Conservation (phyloP, 805 yeast species). For the Candida suzukii region DNA sequence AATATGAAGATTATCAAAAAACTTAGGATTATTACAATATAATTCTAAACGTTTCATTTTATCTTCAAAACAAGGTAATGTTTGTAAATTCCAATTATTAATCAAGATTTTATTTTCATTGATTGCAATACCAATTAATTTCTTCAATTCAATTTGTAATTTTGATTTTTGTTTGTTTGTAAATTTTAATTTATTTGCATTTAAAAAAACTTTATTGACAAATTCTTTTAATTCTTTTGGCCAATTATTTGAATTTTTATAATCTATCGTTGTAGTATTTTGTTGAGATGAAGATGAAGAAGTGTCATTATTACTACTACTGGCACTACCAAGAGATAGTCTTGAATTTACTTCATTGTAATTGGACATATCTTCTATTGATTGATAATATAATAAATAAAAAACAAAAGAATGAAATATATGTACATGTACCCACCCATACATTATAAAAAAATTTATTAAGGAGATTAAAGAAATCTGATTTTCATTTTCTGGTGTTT, state of each 20-base stretch:
- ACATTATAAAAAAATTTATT: no score
- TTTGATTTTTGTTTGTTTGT: conserved; percentile 21
- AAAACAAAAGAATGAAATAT: no score
- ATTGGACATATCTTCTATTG: no score
- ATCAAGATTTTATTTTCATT: conserved; percentile 33
- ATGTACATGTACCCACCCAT: no score
- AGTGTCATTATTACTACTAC: conserved; percentile 15
- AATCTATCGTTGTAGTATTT: background rate
- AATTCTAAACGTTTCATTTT: conserved; percentile 1
- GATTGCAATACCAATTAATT: conserved; percentile 42
- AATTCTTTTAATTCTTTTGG: conserved; percentile 48
- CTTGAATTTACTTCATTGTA: no score
- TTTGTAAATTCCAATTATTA: conserved; percentile 49
- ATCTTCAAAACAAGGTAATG: conserved; percentile 35
- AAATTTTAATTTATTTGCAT: conserved; percentile 30
- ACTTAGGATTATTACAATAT: no score
- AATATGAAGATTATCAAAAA: no score
- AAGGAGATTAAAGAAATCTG: no score
- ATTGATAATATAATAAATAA: no score
- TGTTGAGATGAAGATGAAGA: conserved; percentile 12
- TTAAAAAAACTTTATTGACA: conserved; percentile 38
- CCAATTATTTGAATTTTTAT: conserved; percentile 35
- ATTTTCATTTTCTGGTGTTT: no score
- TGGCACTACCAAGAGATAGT: no score
- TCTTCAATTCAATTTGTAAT: conserved; percentile 44